Base-by-base conservation (phyloP, 2,329 filamentous ascomycete species). In the Rhynchosporium agropyri region DNA sequence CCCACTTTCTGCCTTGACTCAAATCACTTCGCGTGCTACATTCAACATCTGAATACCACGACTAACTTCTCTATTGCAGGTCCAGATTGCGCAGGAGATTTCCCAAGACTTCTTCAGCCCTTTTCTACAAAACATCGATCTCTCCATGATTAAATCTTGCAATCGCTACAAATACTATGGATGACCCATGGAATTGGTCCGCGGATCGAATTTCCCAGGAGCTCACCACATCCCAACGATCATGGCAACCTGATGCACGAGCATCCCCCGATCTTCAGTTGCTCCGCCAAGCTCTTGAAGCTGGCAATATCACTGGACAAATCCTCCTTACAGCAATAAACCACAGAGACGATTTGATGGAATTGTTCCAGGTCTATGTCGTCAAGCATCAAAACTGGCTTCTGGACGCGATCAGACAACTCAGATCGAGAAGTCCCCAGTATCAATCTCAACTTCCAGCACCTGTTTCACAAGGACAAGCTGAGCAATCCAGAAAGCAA, bases 111-210 rank as follows among this genome's bases (percentile, higher is more conserved):
- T 43, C 58, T 66, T 28, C 45, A 61, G 36, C 57, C 60, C 6
- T 40, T 60, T 29, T 61, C 38, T 20, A 33, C 38, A 60, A 7
- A 3, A 20, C 38, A 55, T 43, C 50, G 40, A 12, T 71, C 69
- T 65, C 1, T 72, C 56, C 33, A 48, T 61, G 31, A 9, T 48
- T 42, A 33, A 9, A n/a, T 45, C 28, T 33, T 29, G 28, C 31
- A 20, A 61, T 54, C 20, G 31, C 36, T 8, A 45, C 73, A 70
- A 71, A 77, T 74, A 76, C 71, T 58, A 75, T 75, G 54, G 74
- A 75, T 15, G 91, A 96, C 76, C 91, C 92, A n/a, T 89, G 87
- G 74, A 72, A 82, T 60, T 96, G 92, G 92, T 82, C 83, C 42
- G 80, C 87, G 38, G 85, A 89, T 43, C 81, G 86, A 42, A 84